Conservation (phyloP, 164 flowering plant genomes). For the Vitis rotundifolia region DNA sequence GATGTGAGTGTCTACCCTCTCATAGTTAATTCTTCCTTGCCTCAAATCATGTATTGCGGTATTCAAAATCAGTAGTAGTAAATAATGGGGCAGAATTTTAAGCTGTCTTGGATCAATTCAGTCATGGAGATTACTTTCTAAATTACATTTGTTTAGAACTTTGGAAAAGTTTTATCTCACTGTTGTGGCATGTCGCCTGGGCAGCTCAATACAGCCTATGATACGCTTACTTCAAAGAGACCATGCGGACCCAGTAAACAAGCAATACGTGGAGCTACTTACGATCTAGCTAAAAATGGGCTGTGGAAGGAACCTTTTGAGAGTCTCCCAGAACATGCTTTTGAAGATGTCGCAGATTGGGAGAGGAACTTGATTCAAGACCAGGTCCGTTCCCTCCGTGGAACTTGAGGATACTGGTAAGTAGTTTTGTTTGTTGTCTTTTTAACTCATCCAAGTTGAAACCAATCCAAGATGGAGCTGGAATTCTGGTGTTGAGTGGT, state of each 20-base stretch:
- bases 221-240: constrained; percentile 66
- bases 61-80: too few relatives aligned
- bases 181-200: constrained; percentile 12
- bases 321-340: constrained; percentile 78
- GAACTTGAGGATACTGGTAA: constrained; percentile 41
- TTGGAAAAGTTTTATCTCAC: background rate
- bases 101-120: too few relatives aligned
- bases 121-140: background rate
- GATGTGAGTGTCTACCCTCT: constrained; percentile 52
- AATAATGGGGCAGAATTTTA: too few relatives aligned
- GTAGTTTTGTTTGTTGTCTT: background rate
- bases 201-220: constrained; percentile 78
- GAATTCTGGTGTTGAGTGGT: too few relatives aligned
- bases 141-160: background rate
- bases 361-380: constrained; percentile 83
- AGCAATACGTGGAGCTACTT: constrained; percentile 87
- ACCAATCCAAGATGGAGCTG: too few relatives aligned
- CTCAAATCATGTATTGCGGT: too few relatives aligned
- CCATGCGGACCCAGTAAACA: constrained; percentile 89
- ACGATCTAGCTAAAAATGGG: constrained; percentile 81
- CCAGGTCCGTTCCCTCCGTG: constrained; percentile 71
- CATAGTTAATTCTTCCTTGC: background rate
- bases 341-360: constrained; percentile 79
- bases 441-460: too few relatives aligned
- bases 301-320: constrained; percentile 93